Conservation (phyloP, 768 basidiomycete species). For the Serpula lacrymans region DNA sequence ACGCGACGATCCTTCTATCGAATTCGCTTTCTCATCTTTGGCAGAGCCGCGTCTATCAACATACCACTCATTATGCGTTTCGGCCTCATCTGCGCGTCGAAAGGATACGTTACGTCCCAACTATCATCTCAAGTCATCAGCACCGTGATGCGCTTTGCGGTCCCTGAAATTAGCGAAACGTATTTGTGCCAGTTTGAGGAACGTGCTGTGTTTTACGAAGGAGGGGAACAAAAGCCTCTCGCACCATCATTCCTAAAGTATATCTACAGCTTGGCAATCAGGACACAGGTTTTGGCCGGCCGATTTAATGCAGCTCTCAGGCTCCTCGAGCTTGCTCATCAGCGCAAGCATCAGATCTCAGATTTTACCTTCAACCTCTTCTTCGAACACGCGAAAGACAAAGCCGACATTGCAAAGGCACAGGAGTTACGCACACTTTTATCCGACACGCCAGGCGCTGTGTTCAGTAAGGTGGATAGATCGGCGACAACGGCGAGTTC, state of each 20-base stretch:
- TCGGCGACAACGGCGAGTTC: too few species aligned
- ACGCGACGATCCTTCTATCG: constrained; percentile 15
- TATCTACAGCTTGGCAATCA: constrained; percentile 38
- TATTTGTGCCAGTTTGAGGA: constrained; percentile 36
- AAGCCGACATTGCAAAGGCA: constrained; percentile 2
- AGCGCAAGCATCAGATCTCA: constrained; percentile 29
- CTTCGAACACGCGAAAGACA: constrained; percentile 21
- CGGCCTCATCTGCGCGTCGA: constrained; percentile 40
- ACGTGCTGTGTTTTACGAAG: constrained; percentile 9
- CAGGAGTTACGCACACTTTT: too few species aligned
- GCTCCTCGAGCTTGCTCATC: constrained; percentile 37
- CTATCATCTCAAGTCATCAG: constrained; percentile 28
- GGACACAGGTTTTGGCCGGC: constrained; percentile 36
- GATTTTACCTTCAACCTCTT: constrained; percentile 33
- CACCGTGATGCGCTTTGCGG: constrained; percentile 42
- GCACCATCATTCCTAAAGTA: constrained; percentile 9
- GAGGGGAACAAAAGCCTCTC: constrained; percentile 1
- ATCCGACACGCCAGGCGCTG: too few species aligned
- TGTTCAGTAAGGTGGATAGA: too few species aligned
- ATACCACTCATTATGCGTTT: constrained; percentile 39
- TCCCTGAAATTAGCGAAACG: constrained; percentile 24
- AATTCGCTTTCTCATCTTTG: constrained; percentile 33
- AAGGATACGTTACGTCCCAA: constrained; percentile 36
- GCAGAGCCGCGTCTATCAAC: constrained; percentile 23
- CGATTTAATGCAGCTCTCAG: constrained; percentile 39